Evolutionary conservation across 306 rosid species (phyloP).

Genomic region (Begonia loranthoides): DNA sequence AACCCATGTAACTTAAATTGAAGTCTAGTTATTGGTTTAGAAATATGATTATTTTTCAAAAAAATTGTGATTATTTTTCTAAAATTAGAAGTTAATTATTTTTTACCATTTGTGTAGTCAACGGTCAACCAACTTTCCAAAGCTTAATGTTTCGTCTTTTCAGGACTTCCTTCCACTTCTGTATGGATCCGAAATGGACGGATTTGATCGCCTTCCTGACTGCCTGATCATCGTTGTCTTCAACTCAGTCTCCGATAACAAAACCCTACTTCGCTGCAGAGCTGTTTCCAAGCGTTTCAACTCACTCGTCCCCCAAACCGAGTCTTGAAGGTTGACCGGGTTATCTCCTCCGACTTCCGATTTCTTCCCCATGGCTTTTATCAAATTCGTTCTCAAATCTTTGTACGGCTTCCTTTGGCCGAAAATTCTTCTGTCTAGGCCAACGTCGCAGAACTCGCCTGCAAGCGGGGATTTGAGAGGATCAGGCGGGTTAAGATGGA

Average conservation of each 20-base stretch:
- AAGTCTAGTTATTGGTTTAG: too few species aligned
- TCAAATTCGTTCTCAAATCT: constrained; percentile 20
- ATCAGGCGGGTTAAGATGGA: constrained; percentile 22
- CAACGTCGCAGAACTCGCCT: constrained; percentile 16
- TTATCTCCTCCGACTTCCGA: constrained; percentile 18
- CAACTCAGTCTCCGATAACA: constrained; percentile 30
- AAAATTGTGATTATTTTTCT: too few species aligned
- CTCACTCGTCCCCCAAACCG: constrained; percentile 31
- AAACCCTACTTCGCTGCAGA: constrained; percentile 30
- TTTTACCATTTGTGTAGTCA: too few species aligned
- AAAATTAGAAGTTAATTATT: too few species aligned
- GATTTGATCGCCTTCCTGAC: constrained; percentile 33
- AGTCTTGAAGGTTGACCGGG: constrained; percentile 28
- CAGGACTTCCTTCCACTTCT: too few species aligned
- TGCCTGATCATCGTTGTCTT: constrained; percentile 29
- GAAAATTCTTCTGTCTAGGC: neutral
- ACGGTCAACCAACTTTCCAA: too few species aligned
- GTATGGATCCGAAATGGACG: constrained; percentile 1
- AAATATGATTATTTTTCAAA: too few species aligned
- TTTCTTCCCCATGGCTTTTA: constrained; percentile 10
- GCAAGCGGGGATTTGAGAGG: constrained; percentile 18
- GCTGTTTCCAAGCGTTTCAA: constrained; percentile 31
- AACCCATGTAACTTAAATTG: too few species aligned
- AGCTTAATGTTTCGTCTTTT: too few species aligned
- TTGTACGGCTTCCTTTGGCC: constrained; percentile 17